Evolutionary conservation across 306 rosid species (phyloP), one percentile per base, ranked within the genome.

Genomic region (Lablab purpureus): DNA sequence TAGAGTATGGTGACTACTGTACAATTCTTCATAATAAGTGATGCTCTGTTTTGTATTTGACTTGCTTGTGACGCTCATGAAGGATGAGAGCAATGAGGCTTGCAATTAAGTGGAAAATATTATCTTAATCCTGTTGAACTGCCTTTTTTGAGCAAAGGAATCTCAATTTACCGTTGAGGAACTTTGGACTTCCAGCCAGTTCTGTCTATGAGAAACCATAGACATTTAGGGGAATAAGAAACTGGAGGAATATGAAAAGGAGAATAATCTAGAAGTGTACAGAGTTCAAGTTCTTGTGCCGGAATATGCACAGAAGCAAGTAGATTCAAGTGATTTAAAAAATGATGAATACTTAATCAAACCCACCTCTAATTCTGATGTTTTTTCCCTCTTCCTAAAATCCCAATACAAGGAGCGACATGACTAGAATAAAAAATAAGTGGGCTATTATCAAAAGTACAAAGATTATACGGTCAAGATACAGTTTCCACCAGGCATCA

Each of bases 71-170:
- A 8, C 9, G 45, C 58, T 55, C 32, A 47, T 62, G 15, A 10
- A 36, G 45, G 14, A 4, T 15, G 52, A 34, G 3, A 43, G 51
- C 3, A 15, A 23, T 17, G 32, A 71, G 45, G 55, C 82, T 30
- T 34, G 14, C 54, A 21, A 67, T 40, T 67, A 55, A 32, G 40
- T 41, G 13, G 55, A 41, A 59, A 71, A 71, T 59, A 32, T 30
- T 59, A 41, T 79, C 36, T 46, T 71, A 60, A 28, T 36, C 37
- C 19, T 22, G 83, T 71, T 71, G 41, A 71, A 45, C 62, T 78
- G 37, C 51, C n/a, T n/a, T 69, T 76, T 43, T 41, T 52, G 9
- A 76, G 80, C 62, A 5, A 49, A 76, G 64, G 50, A 34, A 34
- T 6, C 40, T 34, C 40, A 65, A 46, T 18, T 64, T 71, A 18